Conservation (phyloP, 371 early-diverging fungal genomes). For the Nematocida ausubeli region DNA sequence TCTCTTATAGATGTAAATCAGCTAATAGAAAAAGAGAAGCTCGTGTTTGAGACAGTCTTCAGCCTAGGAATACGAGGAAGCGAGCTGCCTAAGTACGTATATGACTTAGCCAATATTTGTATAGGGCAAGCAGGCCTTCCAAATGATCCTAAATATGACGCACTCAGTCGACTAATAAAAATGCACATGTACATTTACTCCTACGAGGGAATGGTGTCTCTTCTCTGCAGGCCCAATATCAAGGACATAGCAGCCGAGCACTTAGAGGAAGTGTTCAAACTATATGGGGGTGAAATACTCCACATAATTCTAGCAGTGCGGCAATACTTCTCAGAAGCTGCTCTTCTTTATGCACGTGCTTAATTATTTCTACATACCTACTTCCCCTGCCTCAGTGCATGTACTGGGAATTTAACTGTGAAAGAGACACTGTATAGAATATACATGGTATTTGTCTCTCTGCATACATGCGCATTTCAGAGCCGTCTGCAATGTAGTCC, state of each 20-base stretch:
- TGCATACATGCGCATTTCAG: too few species aligned
- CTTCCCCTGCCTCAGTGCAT: too few species aligned
- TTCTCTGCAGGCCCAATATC: neutral
- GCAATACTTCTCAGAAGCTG: neutral
- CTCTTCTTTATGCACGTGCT: neutral
- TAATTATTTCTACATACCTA: too few species aligned
- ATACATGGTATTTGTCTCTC: too few species aligned
- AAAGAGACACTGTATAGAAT: too few species aligned
- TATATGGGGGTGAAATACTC: slow-evolving; percentile 1
- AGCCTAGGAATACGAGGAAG: slow-evolving; percentile 5
- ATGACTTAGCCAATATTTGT: neutral
- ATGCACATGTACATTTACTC: neutral
- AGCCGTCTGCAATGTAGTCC: too few species aligned
- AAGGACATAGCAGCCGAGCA: neutral
- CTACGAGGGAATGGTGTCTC: slow-evolving; percentile 4
- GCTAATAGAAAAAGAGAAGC: neutral
- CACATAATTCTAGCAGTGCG: neutral
- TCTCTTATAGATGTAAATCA: neutral
- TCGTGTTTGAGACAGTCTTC: neutral
- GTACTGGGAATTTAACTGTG: too few species aligned
- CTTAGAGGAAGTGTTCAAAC: neutral
- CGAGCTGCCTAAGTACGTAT: slow-evolving; percentile 1
- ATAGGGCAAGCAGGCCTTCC: neutral
- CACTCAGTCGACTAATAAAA: neutral
- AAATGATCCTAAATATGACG: neutral